Conservation (phyloP, 495 filamentous ascomycete genomes). For the Sabuloglossum arenarium region DNA sequence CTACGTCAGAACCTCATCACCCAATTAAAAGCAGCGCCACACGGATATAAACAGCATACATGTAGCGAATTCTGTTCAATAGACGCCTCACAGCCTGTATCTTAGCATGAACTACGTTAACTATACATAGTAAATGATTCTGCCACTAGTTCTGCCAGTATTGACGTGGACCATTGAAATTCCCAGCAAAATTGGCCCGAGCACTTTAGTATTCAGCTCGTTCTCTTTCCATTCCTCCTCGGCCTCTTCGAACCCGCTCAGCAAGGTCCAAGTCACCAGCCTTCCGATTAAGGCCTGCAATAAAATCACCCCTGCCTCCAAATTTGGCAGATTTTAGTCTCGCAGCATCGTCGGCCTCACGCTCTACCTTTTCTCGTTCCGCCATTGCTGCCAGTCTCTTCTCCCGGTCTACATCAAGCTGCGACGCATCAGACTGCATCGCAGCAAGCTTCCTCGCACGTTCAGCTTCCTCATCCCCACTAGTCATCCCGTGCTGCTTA, state of each 20-base stretch:
- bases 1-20: not conserved
- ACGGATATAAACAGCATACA: not conserved
- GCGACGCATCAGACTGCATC: slow-evolving; percentile 72
- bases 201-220: slow-evolving; percentile 13
- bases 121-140: not conserved
- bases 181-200: not conserved
- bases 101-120: not conserved
- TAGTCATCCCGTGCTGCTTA: not conserved
- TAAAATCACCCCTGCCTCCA: slow-evolving; percentile 41
- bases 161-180: not conserved
- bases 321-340: slow-evolving; percentile 34
- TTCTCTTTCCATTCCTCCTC: slow-evolving; percentile 23
- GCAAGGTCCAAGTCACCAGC: slow-evolving; percentile 34
- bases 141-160: not conserved
- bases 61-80: too few species aligned
- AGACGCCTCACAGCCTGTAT: not conserved
- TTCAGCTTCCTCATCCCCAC: slow-evolving; percentile 18
- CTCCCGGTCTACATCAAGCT: slow-evolving; percentile 54
- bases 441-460: slow-evolving; percentile 52
- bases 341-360: slow-evolving; percentile 39
- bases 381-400: slow-evolving; percentile 46
- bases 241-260: slow-evolving; percentile 32
- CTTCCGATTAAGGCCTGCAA: slow-evolving; percentile 34
- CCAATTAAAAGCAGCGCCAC: not conserved
- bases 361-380: slow-evolving; percentile 38